Base-by-base conservation (phyloP, 345 rosid genomes). In the Salix arbutifolia region DNA sequence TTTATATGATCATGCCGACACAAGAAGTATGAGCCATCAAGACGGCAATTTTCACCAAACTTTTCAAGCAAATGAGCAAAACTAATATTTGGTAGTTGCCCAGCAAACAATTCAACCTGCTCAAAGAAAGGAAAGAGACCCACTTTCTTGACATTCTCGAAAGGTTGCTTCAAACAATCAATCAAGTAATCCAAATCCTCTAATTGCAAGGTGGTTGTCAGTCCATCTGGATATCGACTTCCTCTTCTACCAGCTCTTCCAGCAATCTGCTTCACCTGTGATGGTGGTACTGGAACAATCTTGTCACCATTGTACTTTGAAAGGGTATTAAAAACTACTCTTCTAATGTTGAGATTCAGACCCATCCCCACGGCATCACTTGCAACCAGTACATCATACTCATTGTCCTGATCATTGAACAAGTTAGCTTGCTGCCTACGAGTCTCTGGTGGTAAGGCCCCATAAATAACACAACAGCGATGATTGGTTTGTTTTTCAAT, bases 341-440 rank as follows among this genome's bases (percentile, higher is more conserved):
- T 83, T 85, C 97, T 86, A 70, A 95, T 95, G 80, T 93, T 93
- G 60, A 93, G 97, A 84, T 95, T 95, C 86, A 95, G 84, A 37
- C 99, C 97, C 99, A 90, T 93, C 65, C 99, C 97, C 62, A 95
- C 96, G 0, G 99, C 97, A 87, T 95, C 99, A 52, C 99, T 95
- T 6, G 99, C 97, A 77, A 95, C 97, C 79, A 93, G 85, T 83
- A 95, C 97, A 88, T 93, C 97, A 74, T 84, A 95, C 81, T 92
- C 97, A 69, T 88, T 94, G 73, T 88, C 95, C 85, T 87, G 94
- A 84, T 87, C 93, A 70, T 94, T 93, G 82, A 95, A 95, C 85
- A 93, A 82, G 80, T 71, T 93, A 25, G 97, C 99, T 76, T 95
- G 99, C 85, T 91, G 97, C 70, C 97, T 87, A 58, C 97, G 93